Evolutionary conservation across 2,329 filamentous ascomycete genomes (phyloP).

Genomic region (Graphilbum sp.): DNA sequence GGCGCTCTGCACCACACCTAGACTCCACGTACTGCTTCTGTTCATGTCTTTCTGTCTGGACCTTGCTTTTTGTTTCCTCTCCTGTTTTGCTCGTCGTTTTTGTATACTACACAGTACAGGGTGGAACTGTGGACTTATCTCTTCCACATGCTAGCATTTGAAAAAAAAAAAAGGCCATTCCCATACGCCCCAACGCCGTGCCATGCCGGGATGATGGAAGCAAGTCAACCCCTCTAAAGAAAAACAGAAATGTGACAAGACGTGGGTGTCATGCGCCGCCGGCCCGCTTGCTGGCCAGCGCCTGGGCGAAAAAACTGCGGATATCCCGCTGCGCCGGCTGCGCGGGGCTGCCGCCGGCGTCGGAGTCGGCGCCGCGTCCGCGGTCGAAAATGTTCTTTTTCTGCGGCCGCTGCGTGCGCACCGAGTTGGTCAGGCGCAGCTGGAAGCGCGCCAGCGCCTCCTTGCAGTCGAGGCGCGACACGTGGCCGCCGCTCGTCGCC

Average conservation of each 20-base stretch:
- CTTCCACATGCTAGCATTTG: too few relatives aligned
- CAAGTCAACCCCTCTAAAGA: too few relatives aligned
- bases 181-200: not conserved
- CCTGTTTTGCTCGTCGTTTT: not conserved
- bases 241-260: too few relatives aligned
- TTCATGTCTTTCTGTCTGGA: too few relatives aligned
- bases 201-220: too few relatives aligned
- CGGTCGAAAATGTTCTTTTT: conserved; percentile 30
- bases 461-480: conserved; percentile 63
- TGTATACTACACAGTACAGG: not conserved
- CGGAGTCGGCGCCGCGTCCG: not conserved
- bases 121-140: too few relatives aligned
- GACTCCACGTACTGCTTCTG: too few relatives aligned
- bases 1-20: too few relatives aligned
- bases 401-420: conserved; percentile 45
- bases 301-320: conserved; percentile 7
- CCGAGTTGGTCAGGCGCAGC: conserved; percentile 52
- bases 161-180: too few relatives aligned
- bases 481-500: conserved; percentile 55
- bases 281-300: conserved; percentile 1
- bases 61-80: too few relatives aligned
- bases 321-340: conserved; percentile 8
- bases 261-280: not conserved
- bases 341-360: not conserved
- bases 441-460: conserved; percentile 57